phyloP scores from a whole-genome alignment of 2,329 filamentous ascomycete genomes.

The Rhinocladiella similis region DNA sequence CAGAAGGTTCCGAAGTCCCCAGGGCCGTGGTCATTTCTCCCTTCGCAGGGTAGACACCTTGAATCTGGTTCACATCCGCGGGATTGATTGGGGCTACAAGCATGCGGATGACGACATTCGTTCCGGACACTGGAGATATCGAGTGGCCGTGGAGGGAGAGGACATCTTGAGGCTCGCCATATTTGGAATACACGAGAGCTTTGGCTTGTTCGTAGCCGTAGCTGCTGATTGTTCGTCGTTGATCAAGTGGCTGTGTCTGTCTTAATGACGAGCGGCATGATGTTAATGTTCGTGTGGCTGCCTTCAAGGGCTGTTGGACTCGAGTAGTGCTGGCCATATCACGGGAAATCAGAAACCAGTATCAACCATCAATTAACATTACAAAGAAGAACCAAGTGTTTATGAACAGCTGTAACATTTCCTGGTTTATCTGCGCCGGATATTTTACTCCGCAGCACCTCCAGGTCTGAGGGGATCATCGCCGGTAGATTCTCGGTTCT shows the following conservation, averaged over 20 bases:
- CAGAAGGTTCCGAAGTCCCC: constrained; percentile 73
- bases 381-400: not conserved
- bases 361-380: constrained; percentile 35
- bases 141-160: constrained; percentile 51
- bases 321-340: constrained; percentile 5
- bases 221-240: constrained; percentile 43
- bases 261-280: constrained; percentile 1
- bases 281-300: constrained; percentile 1
- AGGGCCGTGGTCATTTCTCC: constrained; percentile 74
- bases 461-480: too few species aligned
- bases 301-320: constrained; percentile 3
- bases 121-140: constrained; percentile 54
- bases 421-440: too few species aligned
- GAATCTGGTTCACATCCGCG: constrained; percentile 96
- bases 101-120: constrained; percentile 75
- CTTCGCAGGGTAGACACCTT: constrained; percentile 90
- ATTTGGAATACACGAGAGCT: constrained; percentile 49
- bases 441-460: too few species aligned
- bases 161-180: constrained; percentile 51
- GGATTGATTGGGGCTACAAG: constrained; percentile 94
- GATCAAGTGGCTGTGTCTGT: not conserved
- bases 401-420: not conserved
- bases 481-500: too few species aligned
- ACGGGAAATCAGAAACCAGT: constrained; percentile 39
- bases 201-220: constrained; percentile 54